Evolutionary conservation across 495 filamentous ascomycete genomes (phyloP).

Genomic region (Venustampulla echinocandica): DNA sequence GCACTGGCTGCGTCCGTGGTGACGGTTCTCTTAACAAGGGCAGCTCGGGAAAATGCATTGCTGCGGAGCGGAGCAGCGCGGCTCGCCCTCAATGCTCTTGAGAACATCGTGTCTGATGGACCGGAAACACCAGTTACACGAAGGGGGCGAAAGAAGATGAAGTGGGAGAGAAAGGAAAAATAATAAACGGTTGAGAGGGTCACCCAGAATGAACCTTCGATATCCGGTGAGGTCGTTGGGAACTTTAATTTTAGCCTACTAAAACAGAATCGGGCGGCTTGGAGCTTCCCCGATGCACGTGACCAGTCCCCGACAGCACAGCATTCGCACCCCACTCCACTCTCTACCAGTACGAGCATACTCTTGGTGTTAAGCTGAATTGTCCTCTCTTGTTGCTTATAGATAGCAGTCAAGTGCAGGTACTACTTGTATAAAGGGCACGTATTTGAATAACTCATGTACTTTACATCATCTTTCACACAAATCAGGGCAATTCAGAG

Average conservation of each 20-base stretch:
- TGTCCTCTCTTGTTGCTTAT: too few relatives aligned
- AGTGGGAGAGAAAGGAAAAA: constrained; percentile 4
- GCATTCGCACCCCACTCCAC: too few relatives aligned
- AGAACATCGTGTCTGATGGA: constrained; percentile 45
- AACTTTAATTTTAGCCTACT: constrained; percentile 1
- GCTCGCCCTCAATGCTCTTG: constrained; percentile 41
- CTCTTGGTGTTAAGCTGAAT: too few relatives aligned
- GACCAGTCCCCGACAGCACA: constrained; percentile 1
- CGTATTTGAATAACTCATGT: too few relatives aligned
- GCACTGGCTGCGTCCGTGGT: constrained; percentile 91
- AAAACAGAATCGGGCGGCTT: not conserved
- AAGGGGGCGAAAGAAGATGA: not conserved
- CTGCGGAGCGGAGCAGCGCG: constrained; percentile 32
- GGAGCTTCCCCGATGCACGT: constrained; percentile 3
- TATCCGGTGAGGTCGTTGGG: constrained; percentile 14
- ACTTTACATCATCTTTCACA: too few relatives aligned
- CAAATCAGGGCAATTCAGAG: too few relatives aligned
- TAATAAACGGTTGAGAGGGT: constrained; percentile 7
- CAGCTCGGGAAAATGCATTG: constrained; percentile 32
- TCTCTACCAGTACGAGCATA: too few relatives aligned
- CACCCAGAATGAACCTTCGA: constrained; percentile 3
- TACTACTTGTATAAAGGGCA: too few relatives aligned
- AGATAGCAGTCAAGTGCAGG: too few relatives aligned
- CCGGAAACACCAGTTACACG: not conserved
- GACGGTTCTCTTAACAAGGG: constrained; percentile 59